Evolutionary conservation across 179 eudicot species (phyloP).

Genomic region (Spinacia oleracea): DNA sequence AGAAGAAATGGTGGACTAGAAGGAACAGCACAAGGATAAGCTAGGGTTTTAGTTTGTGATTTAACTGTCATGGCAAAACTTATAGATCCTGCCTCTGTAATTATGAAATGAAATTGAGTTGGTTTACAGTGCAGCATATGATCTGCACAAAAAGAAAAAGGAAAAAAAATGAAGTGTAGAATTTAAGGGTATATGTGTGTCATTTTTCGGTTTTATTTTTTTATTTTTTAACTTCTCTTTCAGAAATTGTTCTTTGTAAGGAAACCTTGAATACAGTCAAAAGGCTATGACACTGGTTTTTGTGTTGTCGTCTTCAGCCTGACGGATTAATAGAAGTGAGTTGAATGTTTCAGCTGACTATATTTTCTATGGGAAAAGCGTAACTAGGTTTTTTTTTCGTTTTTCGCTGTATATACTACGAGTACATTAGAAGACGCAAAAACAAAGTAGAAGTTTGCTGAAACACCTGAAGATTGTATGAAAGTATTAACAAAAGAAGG

Average conservation of each 20-base stretch:
- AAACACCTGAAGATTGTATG: background rate
- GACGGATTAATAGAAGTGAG: background rate
- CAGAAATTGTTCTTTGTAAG: conserved; percentile 10
- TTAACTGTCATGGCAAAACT: background rate
- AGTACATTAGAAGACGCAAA: too few species aligned
- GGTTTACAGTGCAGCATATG: conserved; percentile 6
- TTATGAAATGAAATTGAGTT: conserved; percentile 23
- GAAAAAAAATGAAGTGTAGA: background rate
- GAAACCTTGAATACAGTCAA: background rate
- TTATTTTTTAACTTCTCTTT: background rate
- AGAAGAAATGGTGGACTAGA: conserved; percentile 95
- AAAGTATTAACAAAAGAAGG: background rate
- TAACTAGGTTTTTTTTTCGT: background rate
- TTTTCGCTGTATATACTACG: too few species aligned
- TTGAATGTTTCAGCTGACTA: conserved; percentile 8
- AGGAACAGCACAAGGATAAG: conserved; percentile 64
- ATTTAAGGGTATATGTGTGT: conserved; percentile 16
- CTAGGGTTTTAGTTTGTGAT: conserved; percentile 14
- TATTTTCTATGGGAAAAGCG: background rate
- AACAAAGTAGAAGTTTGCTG: too few species aligned
- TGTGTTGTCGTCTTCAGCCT: conserved; percentile 13
- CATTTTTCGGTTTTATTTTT: background rate
- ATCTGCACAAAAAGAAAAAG: background rate
- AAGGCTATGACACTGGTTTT: conserved; percentile 11
- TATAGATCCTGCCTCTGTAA: conserved; percentile 17